These are phyloP conservation scores for Alternaria sp. DNA, from an alignment of 2,329 filamentous ascomycete genomes.

Conservation along the genomic window DNA sequence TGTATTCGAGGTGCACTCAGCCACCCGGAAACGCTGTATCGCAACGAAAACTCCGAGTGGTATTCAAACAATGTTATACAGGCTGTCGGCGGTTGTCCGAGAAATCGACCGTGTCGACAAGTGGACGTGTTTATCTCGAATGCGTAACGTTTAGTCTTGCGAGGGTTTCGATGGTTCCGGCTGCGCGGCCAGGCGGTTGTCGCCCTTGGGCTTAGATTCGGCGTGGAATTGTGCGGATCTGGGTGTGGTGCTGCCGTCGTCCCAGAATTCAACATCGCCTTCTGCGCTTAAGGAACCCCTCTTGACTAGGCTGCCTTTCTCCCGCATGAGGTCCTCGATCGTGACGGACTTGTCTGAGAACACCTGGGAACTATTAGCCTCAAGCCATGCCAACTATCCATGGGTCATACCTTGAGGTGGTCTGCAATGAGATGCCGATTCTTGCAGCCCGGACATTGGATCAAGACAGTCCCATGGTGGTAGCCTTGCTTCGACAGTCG, in stretches of 20 bases:
- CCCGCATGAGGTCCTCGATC: constrained; percentile 76
- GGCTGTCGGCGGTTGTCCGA: neutral
- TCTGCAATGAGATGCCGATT: constrained; percentile 92
- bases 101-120: neutral
- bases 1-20: neutral
- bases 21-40: neutral
- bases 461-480: constrained; percentile 85
- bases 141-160: constrained; percentile 10
- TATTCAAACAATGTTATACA: constrained; percentile 12
- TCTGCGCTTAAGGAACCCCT: constrained; percentile 73
- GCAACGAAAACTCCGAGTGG: neutral
- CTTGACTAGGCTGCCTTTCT: constrained; percentile 77
- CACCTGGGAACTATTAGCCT: constrained; percentile 55
- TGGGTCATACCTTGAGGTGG: constrained; percentile 67
- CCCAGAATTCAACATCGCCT: constrained; percentile 93
- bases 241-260: constrained; percentile 63
- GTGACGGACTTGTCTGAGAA: constrained; percentile 75
- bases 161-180: constrained; percentile 16
- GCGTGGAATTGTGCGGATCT: constrained; percentile 44
- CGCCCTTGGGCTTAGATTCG: constrained; percentile 34
- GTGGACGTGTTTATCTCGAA: neutral
- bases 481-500: constrained; percentile 93
- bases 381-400: neutral
- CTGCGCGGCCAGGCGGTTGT: constrained; percentile 29
- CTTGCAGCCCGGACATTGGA: constrained; percentile 84